Conservation (phyloP, 164 flowering plant species). For the Macadamia integrifolia region DNA sequence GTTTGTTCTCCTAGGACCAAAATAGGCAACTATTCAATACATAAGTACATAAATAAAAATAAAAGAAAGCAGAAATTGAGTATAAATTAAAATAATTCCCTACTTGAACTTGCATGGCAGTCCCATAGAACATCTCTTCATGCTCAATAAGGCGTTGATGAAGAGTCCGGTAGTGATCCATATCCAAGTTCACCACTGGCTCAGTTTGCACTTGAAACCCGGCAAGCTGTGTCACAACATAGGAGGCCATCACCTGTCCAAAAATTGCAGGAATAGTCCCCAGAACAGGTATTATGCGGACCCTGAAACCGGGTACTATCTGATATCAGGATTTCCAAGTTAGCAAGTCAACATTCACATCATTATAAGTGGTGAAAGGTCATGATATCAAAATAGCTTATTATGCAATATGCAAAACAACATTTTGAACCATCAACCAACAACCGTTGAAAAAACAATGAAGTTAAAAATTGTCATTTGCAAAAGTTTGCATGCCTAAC, state of each 20-base stretch:
- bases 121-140: conserved; percentile 77
- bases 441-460: background rate
- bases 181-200: conserved; percentile 79
- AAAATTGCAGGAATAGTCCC: conserved; percentile 96
- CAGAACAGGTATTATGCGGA: conserved; percentile 91
- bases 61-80: background rate
- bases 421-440: background rate
- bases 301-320: conserved; percentile 93
- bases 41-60: background rate
- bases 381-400: background rate
- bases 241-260: conserved; percentile 98
- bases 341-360: conserved; percentile 4
- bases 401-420: background rate
- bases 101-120: conserved; percentile 72
- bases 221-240: conserved; percentile 78
- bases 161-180: conserved; percentile 73
- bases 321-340: conserved; percentile 26
- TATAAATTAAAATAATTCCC: background rate
- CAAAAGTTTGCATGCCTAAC: too few species aligned
- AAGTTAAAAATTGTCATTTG: background rate
- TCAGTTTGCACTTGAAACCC: conserved; percentile 72
- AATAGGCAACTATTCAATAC: background rate
- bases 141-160: conserved; percentile 96
- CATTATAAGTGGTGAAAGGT: background rate
- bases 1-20: background rate